Evolutionary conservation across 2,329 filamentous ascomycete species (phyloP).

Genomic region (Colletotrichum phormii): DNA sequence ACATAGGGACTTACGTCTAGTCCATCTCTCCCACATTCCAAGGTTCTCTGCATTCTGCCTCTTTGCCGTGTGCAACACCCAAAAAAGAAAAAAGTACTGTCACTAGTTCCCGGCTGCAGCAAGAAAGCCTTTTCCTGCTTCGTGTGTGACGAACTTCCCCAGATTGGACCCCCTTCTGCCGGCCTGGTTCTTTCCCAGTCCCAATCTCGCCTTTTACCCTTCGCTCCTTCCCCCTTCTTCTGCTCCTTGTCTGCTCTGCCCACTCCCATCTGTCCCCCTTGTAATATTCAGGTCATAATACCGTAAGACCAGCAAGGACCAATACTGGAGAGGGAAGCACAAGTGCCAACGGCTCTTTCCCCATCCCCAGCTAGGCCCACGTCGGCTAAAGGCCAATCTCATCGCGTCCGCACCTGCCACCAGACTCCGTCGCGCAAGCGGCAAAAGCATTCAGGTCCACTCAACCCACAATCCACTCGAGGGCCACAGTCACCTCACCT

Average conservation of each 20-base stretch:
- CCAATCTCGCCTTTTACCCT: not conserved
- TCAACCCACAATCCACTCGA: constrained; percentile 32
- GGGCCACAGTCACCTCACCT: constrained; percentile 26
- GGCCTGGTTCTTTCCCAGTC: constrained; percentile 6
- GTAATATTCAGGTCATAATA: not conserved
- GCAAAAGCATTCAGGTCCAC: constrained; percentile 14
- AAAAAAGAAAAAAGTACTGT: not conserved
- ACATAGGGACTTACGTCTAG: not conserved
- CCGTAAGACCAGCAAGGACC: constrained; percentile 1
- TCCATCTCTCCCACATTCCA: not conserved
- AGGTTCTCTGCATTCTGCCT: constrained; percentile 8
- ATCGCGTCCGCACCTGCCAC: constrained; percentile 27
- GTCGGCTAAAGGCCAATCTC: constrained; percentile 21
- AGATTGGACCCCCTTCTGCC: not conserved
- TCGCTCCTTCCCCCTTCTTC: not conserved
- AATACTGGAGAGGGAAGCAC: not conserved
- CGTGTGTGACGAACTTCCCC: constrained; percentile 28
- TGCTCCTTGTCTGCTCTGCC: not conserved
- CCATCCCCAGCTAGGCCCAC: not conserved
- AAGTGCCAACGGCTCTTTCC: not conserved
- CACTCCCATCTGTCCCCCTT: not conserved
- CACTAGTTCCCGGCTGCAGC: constrained; percentile 27
- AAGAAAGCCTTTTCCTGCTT: constrained; percentile 24
- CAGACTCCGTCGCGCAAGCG: constrained; percentile 16
- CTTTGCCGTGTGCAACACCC: constrained; percentile 1